A percentile compares a stretch with the other conserved stretches of the same genome.
Evolutionary conservation across 768 basidiomycete genomes (phyloP).

Genomic region (Hypholoma fasciculare): DNA sequence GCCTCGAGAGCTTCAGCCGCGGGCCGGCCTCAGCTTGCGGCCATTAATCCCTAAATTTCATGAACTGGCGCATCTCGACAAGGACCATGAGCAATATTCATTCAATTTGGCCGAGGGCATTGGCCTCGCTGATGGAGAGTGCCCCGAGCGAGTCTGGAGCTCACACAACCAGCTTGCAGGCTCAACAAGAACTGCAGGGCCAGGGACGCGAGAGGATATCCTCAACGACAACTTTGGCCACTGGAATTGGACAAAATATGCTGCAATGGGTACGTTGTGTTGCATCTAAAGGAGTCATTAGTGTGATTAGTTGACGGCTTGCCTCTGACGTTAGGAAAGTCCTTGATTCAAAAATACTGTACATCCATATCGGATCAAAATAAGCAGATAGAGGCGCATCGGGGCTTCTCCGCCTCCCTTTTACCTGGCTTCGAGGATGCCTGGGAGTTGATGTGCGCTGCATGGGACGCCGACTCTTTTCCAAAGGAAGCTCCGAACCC

Average conservation of each 20-base stretch:
- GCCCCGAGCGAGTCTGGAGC: constrained; percentile 32
- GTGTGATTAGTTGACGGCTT: background rate
- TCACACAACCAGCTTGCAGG: constrained; percentile 21
- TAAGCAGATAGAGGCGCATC: constrained; percentile 11
- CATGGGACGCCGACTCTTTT: constrained; percentile 2
- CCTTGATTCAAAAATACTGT: background rate
- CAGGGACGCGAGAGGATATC: constrained; percentile 14
- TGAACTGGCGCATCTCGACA: constrained; percentile 21
- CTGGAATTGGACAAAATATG: constrained; percentile 27
- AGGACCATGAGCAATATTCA: constrained; percentile 22
- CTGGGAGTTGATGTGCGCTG: background rate
- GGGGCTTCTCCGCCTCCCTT: constrained; percentile 2
- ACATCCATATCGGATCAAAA: constrained; percentile 4
- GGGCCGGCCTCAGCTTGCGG: background rate
- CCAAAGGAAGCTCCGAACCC: constrained; percentile 1
- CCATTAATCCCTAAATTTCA: constrained; percentile 29
- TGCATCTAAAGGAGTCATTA: background rate
- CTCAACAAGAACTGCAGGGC: constrained; percentile 33
- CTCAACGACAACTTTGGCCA: constrained; percentile 9
- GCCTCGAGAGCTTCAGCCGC: background rate
- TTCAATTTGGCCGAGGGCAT: constrained; percentile 24
- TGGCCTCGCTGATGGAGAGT: constrained; percentile 31
- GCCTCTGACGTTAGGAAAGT: background rate
- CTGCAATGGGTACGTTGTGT: background rate
- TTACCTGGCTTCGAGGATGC: background rate